Conservation (phyloP, 78 protist genomes). For the Dictyostelium capitatum region DNA sequence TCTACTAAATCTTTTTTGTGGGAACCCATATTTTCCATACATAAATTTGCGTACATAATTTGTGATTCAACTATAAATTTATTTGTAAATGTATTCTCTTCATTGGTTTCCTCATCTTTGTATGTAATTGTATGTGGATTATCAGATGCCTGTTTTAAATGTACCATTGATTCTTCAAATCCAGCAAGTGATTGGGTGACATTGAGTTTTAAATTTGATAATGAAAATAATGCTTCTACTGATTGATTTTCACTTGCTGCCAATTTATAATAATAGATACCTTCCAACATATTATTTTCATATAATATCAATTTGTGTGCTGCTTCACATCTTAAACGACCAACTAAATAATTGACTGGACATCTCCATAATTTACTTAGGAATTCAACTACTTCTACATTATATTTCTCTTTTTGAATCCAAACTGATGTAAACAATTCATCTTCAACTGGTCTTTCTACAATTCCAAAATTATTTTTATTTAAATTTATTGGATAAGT, state of each 20-base stretch:
- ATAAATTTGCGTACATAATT: slow-evolving; percentile 8
- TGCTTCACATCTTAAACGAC: slow-evolving; percentile 28
- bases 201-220: slow-evolving; percentile 1
- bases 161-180: neutral
- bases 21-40: neutral
- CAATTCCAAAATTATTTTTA: neutral
- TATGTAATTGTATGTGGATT: neutral
- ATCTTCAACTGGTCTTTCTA: neutral
- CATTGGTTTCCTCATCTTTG: neutral
- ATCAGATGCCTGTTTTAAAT: neutral
- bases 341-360: slow-evolving; percentile 13
- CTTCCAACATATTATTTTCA: slow-evolving; percentile 1
- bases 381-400: neutral
- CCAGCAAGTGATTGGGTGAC: neutral
- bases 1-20: neutral
- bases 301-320: neutral
- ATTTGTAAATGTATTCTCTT: neutral
- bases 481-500: neutral
- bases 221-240: slow-evolving; percentile 11
- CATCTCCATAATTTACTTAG: slow-evolving; percentile 2
- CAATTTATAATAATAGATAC: slow-evolving; percentile 13
- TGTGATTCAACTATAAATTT: slow-evolving; percentile 9
- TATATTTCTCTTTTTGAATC: slow-evolving; percentile 16
- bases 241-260: slow-evolving; percentile 17
- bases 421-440: slow-evolving; percentile 17